phyloP scores from a whole-genome alignment of 2,329 filamentous ascomycete species.

The Thelonectria blattea region DNA sequence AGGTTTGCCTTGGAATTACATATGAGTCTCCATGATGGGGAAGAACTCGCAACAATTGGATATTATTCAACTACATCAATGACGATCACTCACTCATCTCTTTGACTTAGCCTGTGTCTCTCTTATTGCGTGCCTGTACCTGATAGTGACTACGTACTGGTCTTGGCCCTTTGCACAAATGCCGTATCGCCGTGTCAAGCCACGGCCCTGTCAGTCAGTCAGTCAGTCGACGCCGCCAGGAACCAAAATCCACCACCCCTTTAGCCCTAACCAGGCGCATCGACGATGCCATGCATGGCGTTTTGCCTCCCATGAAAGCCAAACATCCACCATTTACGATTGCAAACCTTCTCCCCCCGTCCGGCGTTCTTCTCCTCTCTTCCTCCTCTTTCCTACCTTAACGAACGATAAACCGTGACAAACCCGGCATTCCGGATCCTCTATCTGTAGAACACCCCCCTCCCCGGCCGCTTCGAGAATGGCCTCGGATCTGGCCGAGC shows the following conservation, averaged over 20 bases:
- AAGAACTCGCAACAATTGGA: slow-evolving; percentile 10
- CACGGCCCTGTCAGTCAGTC: neutral
- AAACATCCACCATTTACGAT: neutral
- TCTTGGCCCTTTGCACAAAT: too few species aligned
- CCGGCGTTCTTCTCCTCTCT: neutral
- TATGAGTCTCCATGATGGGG: slow-evolving; percentile 5
- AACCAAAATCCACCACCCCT: neutral
- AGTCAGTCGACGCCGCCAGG: neutral
- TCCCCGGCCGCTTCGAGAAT: neutral
- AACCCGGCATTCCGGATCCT: too few species aligned
- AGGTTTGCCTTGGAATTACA: neutral
- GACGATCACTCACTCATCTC: neutral
- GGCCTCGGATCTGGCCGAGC: neutral
- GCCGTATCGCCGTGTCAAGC: too few species aligned
- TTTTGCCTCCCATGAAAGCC: too few species aligned
- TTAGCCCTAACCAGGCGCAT: too few species aligned
- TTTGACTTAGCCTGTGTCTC: neutral
- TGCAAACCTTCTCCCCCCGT: neutral
- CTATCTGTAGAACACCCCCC: too few species aligned
- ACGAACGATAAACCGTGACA: too few species aligned
- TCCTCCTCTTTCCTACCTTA: too few species aligned
- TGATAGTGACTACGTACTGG: too few species aligned
- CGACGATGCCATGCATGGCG: too few species aligned
- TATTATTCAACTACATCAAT: slow-evolving; percentile 3
- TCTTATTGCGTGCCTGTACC: neutral